A percentile compares a stretch with the other conserved stretches of the same genome.
phyloP scores from a whole-genome alignment of 2,329 filamentous ascomycete species.

The Cadophora gregata region DNA sequence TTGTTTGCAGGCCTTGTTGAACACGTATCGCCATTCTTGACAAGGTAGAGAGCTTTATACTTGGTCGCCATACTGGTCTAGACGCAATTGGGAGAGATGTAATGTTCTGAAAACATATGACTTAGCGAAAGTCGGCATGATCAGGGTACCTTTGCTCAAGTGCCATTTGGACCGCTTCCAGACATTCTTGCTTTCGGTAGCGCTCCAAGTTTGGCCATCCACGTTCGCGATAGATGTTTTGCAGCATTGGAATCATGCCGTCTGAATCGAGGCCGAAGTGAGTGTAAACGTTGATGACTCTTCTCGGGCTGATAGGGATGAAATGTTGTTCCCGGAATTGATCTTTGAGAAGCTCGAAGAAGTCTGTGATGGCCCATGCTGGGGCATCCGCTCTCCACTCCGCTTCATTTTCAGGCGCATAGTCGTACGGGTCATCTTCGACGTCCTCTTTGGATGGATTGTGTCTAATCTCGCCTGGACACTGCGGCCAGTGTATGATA shows the following conservation, averaged over 20 bases:
- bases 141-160: too few species aligned
- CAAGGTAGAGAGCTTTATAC: not conserved
- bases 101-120: too few species aligned
- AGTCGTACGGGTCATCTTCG: conserved; percentile 26
- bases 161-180: conserved; percentile 11
- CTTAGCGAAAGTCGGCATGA: too few species aligned
- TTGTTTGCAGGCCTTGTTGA: not conserved
- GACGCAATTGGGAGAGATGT: not conserved
- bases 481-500: conserved; percentile 41
- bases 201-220: conserved; percentile 8
- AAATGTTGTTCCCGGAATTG: conserved; percentile 28
- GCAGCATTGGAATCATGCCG: conserved; percentile 4
- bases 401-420: conserved; percentile 18
- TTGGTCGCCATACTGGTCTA: not conserved
- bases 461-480: conserved; percentile 9
- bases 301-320: conserved; percentile 23
- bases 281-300: conserved; percentile 13
- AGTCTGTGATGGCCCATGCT: conserved; percentile 27
- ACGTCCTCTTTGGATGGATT: not conserved
- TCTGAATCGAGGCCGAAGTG: not conserved
- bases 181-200: conserved; percentile 18
- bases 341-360: conserved; percentile 34
- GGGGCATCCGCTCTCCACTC: conserved; percentile 24
- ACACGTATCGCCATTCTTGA: not conserved
- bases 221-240: conserved; percentile 17